Conservation (phyloP, 2,329 filamentous ascomycete species). For the Fusarium incarnatum region DNA sequence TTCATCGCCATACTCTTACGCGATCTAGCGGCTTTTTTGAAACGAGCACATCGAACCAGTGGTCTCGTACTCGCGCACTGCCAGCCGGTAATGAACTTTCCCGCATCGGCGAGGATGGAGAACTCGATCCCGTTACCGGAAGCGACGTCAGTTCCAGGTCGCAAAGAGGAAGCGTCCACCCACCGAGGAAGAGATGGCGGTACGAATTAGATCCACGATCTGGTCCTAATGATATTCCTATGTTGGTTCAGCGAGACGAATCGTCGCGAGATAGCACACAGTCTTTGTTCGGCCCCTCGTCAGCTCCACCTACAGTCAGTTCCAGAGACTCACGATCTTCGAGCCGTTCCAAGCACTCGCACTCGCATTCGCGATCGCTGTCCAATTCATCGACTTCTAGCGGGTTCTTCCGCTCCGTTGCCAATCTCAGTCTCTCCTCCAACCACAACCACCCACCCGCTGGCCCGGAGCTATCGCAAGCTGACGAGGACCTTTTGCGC, state of each 20-base stretch:
- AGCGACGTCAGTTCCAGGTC: constrained; percentile 39
- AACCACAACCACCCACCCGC: constrained; percentile 59
- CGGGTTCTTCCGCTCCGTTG: constrained; percentile 86
- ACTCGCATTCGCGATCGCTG: constrained; percentile 61
- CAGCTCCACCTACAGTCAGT: constrained; percentile 37
- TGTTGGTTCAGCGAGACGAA: constrained; percentile 83
- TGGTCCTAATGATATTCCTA: constrained; percentile 81
- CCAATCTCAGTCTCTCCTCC: constrained; percentile 73
- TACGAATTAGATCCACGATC: constrained; percentile 87
- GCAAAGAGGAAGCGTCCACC: constrained; percentile 17
- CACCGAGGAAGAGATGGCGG: constrained; percentile 74
- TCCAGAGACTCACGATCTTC: constrained; percentile 58
- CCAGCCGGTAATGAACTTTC: constrained; percentile 60
- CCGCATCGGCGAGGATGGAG: constrained; percentile 62
- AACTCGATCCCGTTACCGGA: constrained; percentile 38
- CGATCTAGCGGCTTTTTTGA: constrained; percentile 96
- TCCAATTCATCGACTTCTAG: constrained; percentile 57
- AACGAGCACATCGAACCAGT: constrained; percentile 82
- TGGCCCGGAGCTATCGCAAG: constrained; percentile 62
- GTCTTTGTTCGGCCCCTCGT: constrained; percentile 50
- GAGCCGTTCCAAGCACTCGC: constrained; percentile 40
- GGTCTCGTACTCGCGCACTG: constrained; percentile 59
- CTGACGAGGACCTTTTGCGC: constrained; percentile 81
- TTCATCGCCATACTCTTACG: constrained; percentile 87
- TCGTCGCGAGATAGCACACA: constrained; percentile 36